Evolutionary conservation across 2,329 filamentous ascomycete genomes (phyloP).

Genomic region (Neonectria ditissima): DNA sequence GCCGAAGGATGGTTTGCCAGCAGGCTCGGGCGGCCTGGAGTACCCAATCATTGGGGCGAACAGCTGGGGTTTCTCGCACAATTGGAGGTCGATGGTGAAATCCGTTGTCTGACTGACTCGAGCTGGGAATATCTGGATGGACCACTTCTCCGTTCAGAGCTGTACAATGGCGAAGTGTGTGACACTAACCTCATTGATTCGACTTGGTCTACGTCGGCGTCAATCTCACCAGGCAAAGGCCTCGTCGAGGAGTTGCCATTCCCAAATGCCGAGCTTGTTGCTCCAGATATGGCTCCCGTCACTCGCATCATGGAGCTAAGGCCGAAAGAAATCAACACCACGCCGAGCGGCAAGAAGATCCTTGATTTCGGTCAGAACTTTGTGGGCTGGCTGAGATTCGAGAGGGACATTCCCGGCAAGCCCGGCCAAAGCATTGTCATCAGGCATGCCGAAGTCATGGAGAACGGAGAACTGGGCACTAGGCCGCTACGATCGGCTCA

Average conservation of each 20-base stretch:
- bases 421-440: constrained; percentile 58
- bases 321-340: constrained; percentile 41
- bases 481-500: constrained; percentile 35
- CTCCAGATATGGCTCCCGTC: constrained; percentile 55
- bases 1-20: constrained; percentile 62
- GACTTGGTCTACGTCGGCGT: background rate
- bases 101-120: constrained; percentile 48
- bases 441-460: constrained; percentile 66
- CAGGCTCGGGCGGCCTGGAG: constrained; percentile 44
- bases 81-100: constrained; percentile 49
- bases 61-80: constrained; percentile 26
- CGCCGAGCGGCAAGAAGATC: constrained; percentile 57
- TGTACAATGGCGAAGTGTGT: constrained; percentile 25
- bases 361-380: constrained; percentile 71
- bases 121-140: constrained; percentile 45
- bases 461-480: constrained; percentile 57
- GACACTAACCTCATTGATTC: constrained; percentile 15
- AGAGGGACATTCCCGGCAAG: constrained; percentile 45
- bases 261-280: constrained; percentile 43
- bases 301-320: constrained; percentile 18
- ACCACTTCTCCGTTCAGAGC: constrained; percentile 13
- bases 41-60: constrained; percentile 50
- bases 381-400: constrained; percentile 61
- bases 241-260: constrained; percentile 37
- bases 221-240: background rate